Evolutionary conservation across 176 grass and related monocot genomes (phyloP).

Genomic region (Avena atlantica): DNA sequence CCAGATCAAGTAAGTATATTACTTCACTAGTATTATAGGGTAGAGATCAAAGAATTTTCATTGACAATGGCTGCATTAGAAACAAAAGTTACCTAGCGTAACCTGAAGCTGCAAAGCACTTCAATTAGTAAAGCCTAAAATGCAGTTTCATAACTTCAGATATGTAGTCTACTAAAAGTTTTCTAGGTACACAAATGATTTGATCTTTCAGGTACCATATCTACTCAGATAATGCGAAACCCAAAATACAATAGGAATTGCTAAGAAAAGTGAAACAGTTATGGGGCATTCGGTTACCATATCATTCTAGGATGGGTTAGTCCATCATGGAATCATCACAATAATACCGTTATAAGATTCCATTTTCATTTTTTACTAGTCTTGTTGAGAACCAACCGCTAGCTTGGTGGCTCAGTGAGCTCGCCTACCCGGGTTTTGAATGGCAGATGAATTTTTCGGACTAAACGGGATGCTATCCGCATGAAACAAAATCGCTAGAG

Average conservation of each 20-base stretch:
- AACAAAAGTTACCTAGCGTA: background rate
- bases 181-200: background rate
- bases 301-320: background rate
- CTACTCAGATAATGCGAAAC: background rate
- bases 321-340: background rate
- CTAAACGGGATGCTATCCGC: too few species aligned
- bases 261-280: background rate
- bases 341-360: background rate
- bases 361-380: background rate
- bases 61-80: background rate
- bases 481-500: too few species aligned
- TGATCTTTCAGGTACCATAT: background rate
- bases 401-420: too few species aligned
- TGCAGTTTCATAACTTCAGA: background rate
- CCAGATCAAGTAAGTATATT: background rate
- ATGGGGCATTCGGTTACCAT: background rate
- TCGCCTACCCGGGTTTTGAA: too few species aligned
- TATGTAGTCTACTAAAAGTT: background rate
- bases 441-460: too few species aligned
- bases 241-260: background rate
- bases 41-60: slow-evolving; percentile 5
- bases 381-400: too few species aligned
- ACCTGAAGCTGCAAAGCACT: background rate
- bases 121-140: background rate
- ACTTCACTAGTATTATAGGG: background rate